Evolutionary conservation across 1,284 basidiomycete genomes (phyloP).

Genomic region (Heterobasidion occidentale): DNA sequence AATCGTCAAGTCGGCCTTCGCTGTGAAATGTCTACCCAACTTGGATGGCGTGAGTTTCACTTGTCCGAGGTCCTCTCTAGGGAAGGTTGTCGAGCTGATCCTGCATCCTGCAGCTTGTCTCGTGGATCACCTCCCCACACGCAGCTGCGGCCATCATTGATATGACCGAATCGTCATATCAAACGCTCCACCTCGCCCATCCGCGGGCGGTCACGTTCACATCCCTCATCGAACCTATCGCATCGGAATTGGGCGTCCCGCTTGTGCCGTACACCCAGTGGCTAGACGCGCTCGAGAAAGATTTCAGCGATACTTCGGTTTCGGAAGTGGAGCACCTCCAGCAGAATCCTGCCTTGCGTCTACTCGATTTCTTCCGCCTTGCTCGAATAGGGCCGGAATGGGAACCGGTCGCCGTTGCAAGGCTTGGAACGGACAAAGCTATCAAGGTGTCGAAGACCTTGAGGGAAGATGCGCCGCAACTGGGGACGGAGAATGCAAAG

Average conservation of each 20-base stretch:
- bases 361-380: conserved; percentile 21
- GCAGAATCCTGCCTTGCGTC: conserved; percentile 21
- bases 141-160: conserved; percentile 18
- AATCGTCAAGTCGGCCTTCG: conserved; percentile 17
- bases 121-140: conserved; percentile 19
- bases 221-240: conserved; percentile 13
- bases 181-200: conserved; percentile 19
- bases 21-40: conserved; percentile 18
- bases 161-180: conserved; percentile 7
- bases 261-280: conserved; percentile 22
- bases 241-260: conserved; percentile 14
- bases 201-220: conserved; percentile 19
- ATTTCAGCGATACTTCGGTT: conserved; percentile 5
- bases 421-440: conserved; percentile 12
- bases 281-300: conserved; percentile 18
- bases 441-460: conserved; percentile 12
- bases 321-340: conserved; percentile 14
- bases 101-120: conserved; percentile 11
- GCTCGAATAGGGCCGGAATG: conserved; percentile 7
- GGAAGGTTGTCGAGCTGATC: background rate
- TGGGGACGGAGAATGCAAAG: conserved; percentile 14
- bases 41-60: conserved; percentile 14
- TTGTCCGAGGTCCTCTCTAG: background rate
- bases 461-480: conserved; percentile 6
- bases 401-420: conserved; percentile 13